Evolutionary conservation across 805 yeast genomes (phyloP), one percentile per base, ranked within the genome.

Genomic region (Kazachstania kunashirensis): DNA sequence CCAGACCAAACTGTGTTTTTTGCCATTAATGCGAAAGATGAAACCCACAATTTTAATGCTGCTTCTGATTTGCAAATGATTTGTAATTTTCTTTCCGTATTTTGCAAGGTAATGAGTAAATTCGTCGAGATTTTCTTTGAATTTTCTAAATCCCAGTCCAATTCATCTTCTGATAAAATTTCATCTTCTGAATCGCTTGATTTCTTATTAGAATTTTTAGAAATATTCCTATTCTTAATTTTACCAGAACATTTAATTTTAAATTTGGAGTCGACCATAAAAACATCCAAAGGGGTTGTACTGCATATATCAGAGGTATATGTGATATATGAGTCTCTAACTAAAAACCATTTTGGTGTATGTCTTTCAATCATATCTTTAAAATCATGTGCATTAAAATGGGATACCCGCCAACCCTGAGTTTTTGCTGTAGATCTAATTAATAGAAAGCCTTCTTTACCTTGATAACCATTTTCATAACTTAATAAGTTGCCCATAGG

Each of bases 341-440:
- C 75, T 39, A 92, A 62, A 44, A 85, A 77, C 99, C 99, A 92
- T 58, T 92, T 92, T 28, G 78, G 79, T 0, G 94, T 79, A 47
- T 94, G 89, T 59, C 99, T 76, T 45, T 75, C 77, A 35, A 89
- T 81, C 95, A 92, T 85, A 25, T 84, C 86, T 46, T 75, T 73
- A 49, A 85, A 64, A 50, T 84, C 96, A 43, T 76, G 73, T 6
- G 84, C 75, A 43, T 73, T 76, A 59, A 85, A 75, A 53, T 89
- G 96, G 3, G 92, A 83, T 5, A 89, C 96, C 48, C 94, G 69
- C 97, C 98, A 92, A 2, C 98, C 97, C 55, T 85, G 94, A 0
- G 86, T 70, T 43, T 75, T 76, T 0, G 97, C 89, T 0, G 85
- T 76, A 1, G 95, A 79, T 15, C 86, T 76, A 32, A 88, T 74